Conservation (phyloP, 371 early-diverging fungal genomes). For the Actinomortierella wolfii region DNA sequence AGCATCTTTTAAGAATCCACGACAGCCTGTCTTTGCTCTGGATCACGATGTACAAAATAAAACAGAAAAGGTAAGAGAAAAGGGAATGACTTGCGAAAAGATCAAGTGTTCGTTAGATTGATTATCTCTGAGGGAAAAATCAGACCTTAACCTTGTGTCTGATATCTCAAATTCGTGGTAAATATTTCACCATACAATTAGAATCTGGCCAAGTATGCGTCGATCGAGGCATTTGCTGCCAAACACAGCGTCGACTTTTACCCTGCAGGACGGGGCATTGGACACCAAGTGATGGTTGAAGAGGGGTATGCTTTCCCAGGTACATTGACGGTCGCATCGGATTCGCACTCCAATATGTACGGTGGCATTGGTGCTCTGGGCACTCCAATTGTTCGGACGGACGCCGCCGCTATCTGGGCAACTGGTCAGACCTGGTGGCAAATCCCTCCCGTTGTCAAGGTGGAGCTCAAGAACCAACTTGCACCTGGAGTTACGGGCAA, state of each 20-base stretch:
- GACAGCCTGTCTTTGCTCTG: constrained; percentile 92
- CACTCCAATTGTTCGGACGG: constrained; percentile 95
- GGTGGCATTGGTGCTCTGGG: constrained; percentile 94
- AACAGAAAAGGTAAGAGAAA: constrained; percentile 62
- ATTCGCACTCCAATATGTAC: constrained; percentile 98
- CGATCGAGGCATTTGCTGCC: constrained; percentile 83
- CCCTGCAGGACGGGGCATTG: constrained; percentile 96
- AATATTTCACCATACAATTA: constrained; percentile 23
- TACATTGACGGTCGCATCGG: constrained; percentile 93
- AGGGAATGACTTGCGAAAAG: background rate
- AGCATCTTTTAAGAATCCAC: constrained; percentile 72
- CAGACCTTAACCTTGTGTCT: background rate
- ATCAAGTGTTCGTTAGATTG: background rate
- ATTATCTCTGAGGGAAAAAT: background rate
- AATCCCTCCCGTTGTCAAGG: constrained; percentile 91
- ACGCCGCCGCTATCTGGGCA: constrained; percentile 97
- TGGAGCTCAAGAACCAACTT: constrained; percentile 74
- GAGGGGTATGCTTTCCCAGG: constrained; percentile 95
- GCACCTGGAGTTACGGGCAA: constrained; percentile 90
- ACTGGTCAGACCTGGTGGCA: constrained; percentile 98
- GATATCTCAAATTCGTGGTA: background rate
- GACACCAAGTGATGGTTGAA: constrained; percentile 96
- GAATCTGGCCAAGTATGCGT: constrained; percentile 85
- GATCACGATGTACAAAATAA: constrained; percentile 98
- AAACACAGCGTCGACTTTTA: constrained; percentile 90